These are phyloP conservation scores for Flaveria robusta DNA, from an alignment of 129 eudicot genomes.

Conservation along the genomic window DNA sequence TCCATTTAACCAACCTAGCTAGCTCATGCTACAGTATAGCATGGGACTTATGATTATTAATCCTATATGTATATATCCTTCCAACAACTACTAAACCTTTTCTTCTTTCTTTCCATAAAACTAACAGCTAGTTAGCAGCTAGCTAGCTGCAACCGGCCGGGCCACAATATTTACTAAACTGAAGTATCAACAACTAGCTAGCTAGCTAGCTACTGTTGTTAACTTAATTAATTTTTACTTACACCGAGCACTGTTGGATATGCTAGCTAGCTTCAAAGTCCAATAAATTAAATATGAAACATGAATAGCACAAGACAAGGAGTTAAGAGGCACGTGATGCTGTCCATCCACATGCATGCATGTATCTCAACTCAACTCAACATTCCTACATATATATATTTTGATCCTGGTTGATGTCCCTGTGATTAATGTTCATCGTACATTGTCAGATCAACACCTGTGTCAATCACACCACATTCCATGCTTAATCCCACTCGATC, in stretches of 20 bases:
- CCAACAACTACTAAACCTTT: too few relatives aligned
- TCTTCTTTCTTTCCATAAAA: too few relatives aligned
- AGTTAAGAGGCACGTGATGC: conserved; percentile 30
- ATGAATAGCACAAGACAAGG: conserved; percentile 26
- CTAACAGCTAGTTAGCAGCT: too few relatives aligned
- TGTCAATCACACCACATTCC: conserved; percentile 29
- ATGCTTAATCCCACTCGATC: not conserved
- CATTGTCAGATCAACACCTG: conserved; percentile 57
- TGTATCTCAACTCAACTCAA: not conserved
- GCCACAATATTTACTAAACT: too few relatives aligned
- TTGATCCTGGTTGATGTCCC: conserved; percentile 16
- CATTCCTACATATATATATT: not conserved
- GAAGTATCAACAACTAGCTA: too few relatives aligned
- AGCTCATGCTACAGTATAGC: not conserved
- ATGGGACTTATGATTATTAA: not conserved
- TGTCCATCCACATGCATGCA: conserved; percentile 27
- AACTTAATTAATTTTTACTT: too few relatives aligned
- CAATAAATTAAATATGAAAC: conserved; percentile 19
- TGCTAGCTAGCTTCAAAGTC: conserved; percentile 17
- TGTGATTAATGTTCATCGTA: conserved; percentile 49
- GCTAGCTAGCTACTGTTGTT: too few relatives aligned
- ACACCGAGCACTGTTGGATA: too few relatives aligned
- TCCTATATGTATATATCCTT: too few relatives aligned
- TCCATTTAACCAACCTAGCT: too few relatives aligned
- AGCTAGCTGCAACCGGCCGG: too few relatives aligned